phyloP scores from a whole-genome alignment of 1,284 basidiomycete genomes.

The Cryptococcus hybrid region DNA sequence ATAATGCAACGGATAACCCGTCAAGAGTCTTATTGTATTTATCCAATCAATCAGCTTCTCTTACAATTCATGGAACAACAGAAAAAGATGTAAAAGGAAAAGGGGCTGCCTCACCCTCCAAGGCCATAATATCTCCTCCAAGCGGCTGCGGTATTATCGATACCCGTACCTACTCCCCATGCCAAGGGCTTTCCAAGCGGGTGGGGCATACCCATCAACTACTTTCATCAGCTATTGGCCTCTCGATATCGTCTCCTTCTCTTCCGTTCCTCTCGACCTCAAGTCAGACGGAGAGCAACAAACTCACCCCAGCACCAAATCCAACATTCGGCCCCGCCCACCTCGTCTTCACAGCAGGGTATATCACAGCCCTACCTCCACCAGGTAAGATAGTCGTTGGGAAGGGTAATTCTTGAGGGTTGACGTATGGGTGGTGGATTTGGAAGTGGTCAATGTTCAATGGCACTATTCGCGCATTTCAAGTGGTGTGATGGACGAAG shows the following conservation, averaged over 20 bases:
- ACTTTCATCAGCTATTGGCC: neutral
- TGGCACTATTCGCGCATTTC: constrained; percentile 11
- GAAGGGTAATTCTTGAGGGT: constrained; percentile 37
- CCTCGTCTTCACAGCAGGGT: constrained; percentile 36
- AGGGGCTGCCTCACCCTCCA: constrained; percentile 23
- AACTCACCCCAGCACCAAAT: constrained; percentile 32
- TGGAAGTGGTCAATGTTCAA: constrained; percentile 31
- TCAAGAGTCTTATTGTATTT: constrained; percentile 19
- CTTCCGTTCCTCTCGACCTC: too few relatives aligned
- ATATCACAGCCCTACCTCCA: constrained; percentile 33
- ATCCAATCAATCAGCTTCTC: neutral
- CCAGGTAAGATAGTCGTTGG: constrained; percentile 35
- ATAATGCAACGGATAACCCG: constrained; percentile 28
- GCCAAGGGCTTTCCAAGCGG: constrained; percentile 26
- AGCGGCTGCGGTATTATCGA: constrained; percentile 37
- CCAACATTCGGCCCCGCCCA: constrained; percentile 33
- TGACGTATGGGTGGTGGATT: constrained; percentile 41
- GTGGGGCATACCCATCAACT: constrained; percentile 53
- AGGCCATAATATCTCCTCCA: constrained; percentile 38
- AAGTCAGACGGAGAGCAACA: neutral
- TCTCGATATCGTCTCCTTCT: neutral
- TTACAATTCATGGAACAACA: neutral
- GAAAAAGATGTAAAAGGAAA: neutral
- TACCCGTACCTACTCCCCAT: constrained; percentile 32
- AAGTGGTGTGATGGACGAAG: too few relatives aligned